Evolutionary conservation across 169 alveolate genomes (phyloP).

Genomic region (Perkinsus olseni): DNA sequence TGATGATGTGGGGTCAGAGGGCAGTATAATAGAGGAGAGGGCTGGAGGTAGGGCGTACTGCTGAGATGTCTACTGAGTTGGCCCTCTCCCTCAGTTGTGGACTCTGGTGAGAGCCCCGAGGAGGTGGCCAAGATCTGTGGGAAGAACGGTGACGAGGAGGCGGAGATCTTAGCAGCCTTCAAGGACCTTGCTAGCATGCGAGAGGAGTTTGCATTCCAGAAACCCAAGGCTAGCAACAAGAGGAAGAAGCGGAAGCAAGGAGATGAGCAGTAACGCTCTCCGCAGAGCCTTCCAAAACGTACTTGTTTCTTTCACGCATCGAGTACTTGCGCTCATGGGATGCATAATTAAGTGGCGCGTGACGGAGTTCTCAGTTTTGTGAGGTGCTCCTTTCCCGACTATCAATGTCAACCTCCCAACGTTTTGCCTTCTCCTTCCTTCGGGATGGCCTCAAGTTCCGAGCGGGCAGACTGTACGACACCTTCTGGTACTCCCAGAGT

Average conservation of each 20-base stretch:
- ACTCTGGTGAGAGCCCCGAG: neutral
- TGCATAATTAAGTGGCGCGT: neutral
- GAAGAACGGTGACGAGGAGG: neutral
- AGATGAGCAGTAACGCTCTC: neutral
- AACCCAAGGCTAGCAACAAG: neutral
- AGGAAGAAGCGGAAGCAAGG: neutral
- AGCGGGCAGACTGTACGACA: neutral
- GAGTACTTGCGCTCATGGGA: neutral
- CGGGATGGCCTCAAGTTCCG: constrained; percentile 8
- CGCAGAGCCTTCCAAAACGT: neutral
- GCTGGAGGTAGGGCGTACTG: neutral
- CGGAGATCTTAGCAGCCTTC: neutral
- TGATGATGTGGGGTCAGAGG: neutral
- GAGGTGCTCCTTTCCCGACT: neutral
- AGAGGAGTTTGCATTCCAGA: neutral
- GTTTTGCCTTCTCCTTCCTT: constrained; percentile 4
- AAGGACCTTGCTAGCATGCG: neutral
- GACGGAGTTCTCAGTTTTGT: neutral
- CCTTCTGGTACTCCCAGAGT: constrained; percentile 15
- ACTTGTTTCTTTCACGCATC: neutral
- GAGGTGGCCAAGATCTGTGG: neutral
- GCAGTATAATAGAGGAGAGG: neutral
- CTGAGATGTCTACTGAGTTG: neutral
- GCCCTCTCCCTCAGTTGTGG: neutral
- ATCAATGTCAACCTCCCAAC: constrained; percentile 1